These are phyloP conservation scores for Aspergillus sp. DNA, from an alignment of 2,329 filamentous ascomycete species.

Conservation along the genomic window DNA sequence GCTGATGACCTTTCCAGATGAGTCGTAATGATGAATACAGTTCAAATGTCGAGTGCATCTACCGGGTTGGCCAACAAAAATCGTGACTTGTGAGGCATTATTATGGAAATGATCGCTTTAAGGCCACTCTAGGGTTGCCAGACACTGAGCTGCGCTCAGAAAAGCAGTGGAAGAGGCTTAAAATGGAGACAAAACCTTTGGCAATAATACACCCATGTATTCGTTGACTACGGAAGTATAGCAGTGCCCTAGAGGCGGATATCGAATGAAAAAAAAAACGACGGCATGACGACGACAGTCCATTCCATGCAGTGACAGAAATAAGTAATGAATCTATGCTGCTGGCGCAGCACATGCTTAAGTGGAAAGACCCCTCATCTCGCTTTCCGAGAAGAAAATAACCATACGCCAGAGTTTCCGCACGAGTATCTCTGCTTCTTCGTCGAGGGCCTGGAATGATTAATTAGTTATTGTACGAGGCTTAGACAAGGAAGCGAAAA, in stretches of 20 bases:
- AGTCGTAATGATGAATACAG: no score
- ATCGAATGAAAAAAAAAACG: not conserved
- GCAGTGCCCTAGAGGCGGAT: not conserved
- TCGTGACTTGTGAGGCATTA: no score
- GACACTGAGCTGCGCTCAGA: no score
- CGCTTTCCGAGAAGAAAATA: constrained; percentile 92
- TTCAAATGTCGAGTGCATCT: no score
- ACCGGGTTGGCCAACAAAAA: no score
- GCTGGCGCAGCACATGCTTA: constrained; percentile 26
- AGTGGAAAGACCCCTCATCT: constrained; percentile 75
- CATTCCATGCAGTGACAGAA: not conserved
- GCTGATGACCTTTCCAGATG: no score
- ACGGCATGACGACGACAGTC: not conserved
- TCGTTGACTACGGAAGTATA: not conserved
- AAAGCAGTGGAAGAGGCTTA: no score
- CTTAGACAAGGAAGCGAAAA: no score
- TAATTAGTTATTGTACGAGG: constrained; percentile 23
- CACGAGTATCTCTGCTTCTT: constrained; percentile 86
- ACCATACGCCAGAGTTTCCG: constrained; percentile 98
- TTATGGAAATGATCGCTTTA: no score
- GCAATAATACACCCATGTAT: not conserved
- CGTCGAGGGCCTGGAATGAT: constrained; percentile 64
- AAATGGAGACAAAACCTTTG: no score
- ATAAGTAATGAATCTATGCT: no score
- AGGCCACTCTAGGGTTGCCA: no score